These are phyloP conservation scores for Pistacia integerrima DNA, from an alignment of 345 rosid genomes.

Conservation along the genomic window DNA sequence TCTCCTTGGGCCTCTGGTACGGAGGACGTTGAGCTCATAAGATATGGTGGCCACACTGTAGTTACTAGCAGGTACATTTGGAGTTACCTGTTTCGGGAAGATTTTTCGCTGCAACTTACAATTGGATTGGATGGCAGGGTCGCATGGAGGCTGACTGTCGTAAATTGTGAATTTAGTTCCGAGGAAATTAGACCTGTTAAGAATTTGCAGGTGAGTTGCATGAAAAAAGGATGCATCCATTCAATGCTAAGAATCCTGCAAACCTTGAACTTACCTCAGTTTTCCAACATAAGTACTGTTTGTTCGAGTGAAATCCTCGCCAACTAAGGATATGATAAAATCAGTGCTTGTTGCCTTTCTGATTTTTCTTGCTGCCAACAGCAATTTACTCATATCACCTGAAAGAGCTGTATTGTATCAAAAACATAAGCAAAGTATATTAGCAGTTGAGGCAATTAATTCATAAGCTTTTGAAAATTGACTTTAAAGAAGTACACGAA, in stretches of 20 bases:
- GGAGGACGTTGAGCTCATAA: constrained; percentile 81
- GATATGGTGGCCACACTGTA: constrained; percentile 54
- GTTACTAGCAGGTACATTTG: constrained; percentile 39
- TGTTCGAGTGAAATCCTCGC: constrained; percentile 63
- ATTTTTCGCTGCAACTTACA: constrained; percentile 32
- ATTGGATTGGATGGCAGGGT: constrained; percentile 33
- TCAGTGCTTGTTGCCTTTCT: constrained; percentile 69
- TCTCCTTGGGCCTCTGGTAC: constrained; percentile 91
- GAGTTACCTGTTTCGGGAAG: constrained; percentile 47
- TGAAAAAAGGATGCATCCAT: constrained; percentile 3
- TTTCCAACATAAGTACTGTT: constrained; percentile 69
- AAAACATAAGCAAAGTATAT: background rate
- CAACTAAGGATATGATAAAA: constrained; percentile 70
- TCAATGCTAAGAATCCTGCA: constrained; percentile 9
- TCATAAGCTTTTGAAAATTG: background rate
- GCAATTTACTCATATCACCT: constrained; percentile 71
- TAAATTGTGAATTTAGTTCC: constrained; percentile 85
- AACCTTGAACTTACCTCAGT: constrained; percentile 50
- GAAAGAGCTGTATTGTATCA: constrained; percentile 53
- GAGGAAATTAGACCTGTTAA: constrained; percentile 83
- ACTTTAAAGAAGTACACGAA: background rate
- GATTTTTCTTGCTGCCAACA: constrained; percentile 82
- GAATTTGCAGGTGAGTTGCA: constrained; percentile 19
- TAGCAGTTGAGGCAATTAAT: background rate
- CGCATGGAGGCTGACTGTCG: constrained; percentile 60